Percentiles rank a stretch among this genome's conserved stretches.
Evolutionary conservation across 2,329 filamentous ascomycete genomes (phyloP).

Genomic region (Alternaria triticimaculans): DNA sequence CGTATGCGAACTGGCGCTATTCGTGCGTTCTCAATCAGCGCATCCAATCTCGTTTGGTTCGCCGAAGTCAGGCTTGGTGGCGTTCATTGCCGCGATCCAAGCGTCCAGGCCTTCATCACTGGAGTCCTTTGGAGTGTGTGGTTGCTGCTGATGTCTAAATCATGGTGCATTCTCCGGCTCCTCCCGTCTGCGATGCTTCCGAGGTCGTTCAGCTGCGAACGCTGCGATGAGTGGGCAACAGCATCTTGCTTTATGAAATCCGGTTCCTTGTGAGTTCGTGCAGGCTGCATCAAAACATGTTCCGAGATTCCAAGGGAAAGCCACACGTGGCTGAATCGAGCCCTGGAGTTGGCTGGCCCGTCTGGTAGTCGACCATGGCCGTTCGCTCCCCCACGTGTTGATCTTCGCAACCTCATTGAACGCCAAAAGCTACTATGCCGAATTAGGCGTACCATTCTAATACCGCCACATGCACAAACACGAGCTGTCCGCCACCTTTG

Average conservation of each 20-base stretch:
- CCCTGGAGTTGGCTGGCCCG: background rate
- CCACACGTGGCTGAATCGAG: conserved; percentile 1
- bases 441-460: conserved; percentile 8
- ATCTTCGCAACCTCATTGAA: conserved; percentile 27
- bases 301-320: background rate
- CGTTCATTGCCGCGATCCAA: conserved; percentile 1
- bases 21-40: background rate
- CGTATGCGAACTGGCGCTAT: conserved; percentile 1
- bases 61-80: conserved; percentile 15
- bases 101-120: conserved; percentile 4
- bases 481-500: conserved; percentile 5
- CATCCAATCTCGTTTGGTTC: background rate
- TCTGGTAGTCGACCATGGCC: conserved; percentile 14
- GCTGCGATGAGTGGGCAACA: background rate
- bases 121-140: background rate
- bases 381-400: conserved; percentile 32
- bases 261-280: background rate
- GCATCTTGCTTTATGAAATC: background rate
- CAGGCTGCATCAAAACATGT: background rate
- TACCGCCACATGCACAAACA: conserved; percentile 22
- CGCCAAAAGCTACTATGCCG: conserved; percentile 9
- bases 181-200: background rate
- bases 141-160: background rate
- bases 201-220: background rate
- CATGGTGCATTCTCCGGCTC: background rate